phyloP scores from a whole-genome alignment of 169 alveolate genomes.

The Plasmodium chabaudi region DNA sequence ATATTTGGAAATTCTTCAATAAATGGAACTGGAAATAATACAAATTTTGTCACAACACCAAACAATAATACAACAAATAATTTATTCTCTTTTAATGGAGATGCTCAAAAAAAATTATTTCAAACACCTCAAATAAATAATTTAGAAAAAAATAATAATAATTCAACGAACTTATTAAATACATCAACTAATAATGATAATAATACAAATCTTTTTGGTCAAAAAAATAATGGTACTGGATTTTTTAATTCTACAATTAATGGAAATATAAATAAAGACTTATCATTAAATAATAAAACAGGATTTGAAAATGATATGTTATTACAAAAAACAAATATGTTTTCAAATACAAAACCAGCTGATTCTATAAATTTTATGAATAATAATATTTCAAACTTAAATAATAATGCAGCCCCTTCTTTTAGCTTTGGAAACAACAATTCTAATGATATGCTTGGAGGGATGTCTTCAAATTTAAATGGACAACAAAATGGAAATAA shows the following conservation, averaged over 20 bases:
- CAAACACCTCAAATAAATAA: slow-evolving; percentile 9
- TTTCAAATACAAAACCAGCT: slow-evolving; percentile 20
- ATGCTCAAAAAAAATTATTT: slow-evolving; percentile 12
- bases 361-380: slow-evolving; percentile 11
- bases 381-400: background rate
- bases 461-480: background rate
- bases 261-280: background rate
- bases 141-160: slow-evolving; percentile 5
- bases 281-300: slow-evolving; percentile 17
- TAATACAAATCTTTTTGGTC: slow-evolving; percentile 2
- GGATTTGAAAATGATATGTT: slow-evolving; percentile 14
- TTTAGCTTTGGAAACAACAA: background rate
- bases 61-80: background rate
- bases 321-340: slow-evolving; percentile 32
- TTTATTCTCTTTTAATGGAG: slow-evolving; percentile 10
- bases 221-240: slow-evolving; percentile 3
- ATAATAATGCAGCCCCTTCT: background rate
- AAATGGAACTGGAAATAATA: slow-evolving; percentile 6
- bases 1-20: background rate
- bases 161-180: background rate
- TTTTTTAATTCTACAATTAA: slow-evolving; percentile 10
- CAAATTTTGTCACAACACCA: background rate
- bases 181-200: background rate
- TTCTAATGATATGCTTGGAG: background rate
- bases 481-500: slow-evolving; percentile 7